A percentile compares a stretch with the other conserved stretches of the same genome.
Evolutionary conservation across 345 rosid species (phyloP).

Genomic region (Citrus mangshanensis): DNA sequence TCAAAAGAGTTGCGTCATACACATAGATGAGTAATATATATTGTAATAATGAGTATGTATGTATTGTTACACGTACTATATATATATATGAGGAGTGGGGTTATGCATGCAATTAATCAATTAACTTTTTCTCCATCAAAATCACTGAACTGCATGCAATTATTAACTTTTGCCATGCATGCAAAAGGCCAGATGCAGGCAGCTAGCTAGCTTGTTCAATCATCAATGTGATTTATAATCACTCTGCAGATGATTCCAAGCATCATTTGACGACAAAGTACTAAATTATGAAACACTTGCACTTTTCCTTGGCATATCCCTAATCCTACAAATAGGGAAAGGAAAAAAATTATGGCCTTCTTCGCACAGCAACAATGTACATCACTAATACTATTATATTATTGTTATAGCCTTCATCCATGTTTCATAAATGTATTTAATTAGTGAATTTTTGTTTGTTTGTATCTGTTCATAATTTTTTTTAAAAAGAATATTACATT

Average conservation of each 20-base stretch:
- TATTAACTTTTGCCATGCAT: conserved; percentile 14
- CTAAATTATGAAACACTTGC: not conserved
- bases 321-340: no score
- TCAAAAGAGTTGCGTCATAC: not conserved
- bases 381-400: no score
- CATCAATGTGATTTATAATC: conserved; percentile 1
- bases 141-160: not conserved
- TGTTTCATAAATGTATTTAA: no score
- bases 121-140: not conserved
- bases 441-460: no score
- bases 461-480: no score
- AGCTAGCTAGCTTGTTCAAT: not conserved
- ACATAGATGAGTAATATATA: not conserved
- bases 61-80: not conserved
- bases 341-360: no score
- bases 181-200: not conserved
- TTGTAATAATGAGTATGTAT: not conserved
- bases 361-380: no score
- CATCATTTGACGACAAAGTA: conserved; percentile 10
- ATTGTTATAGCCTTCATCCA: no score
- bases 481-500: no score
- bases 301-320: not conserved
- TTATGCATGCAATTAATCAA: not conserved
- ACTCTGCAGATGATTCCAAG: conserved; percentile 6
- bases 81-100: not conserved